These are phyloP conservation scores for Nannizziopsis barbatae DNA, from an alignment of 2,329 filamentous ascomycete species.

Conservation along the genomic window DNA sequence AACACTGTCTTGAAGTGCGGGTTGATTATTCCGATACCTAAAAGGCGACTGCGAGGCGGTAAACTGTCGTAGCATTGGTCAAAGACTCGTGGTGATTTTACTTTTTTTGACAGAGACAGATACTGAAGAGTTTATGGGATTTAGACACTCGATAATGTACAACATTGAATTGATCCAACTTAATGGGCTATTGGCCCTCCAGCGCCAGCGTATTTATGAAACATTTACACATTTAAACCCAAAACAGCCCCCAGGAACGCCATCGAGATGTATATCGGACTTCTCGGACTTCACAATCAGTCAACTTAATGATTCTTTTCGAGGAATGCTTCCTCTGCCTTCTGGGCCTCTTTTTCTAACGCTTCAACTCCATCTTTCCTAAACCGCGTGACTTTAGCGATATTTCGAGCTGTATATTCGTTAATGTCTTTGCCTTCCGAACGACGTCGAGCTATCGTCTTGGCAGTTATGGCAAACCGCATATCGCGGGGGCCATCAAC, in stretches of 20 bases:
- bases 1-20: too few relatives aligned
- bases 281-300: constrained; percentile 26
- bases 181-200: too few relatives aligned
- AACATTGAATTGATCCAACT: too few relatives aligned
- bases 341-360: constrained; percentile 51
- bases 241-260: not conserved
- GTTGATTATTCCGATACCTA: too few relatives aligned
- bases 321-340: constrained; percentile 40
- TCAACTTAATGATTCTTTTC: constrained; percentile 19
- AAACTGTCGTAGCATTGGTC: too few relatives aligned
- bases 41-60: too few relatives aligned
- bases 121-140: too few relatives aligned
- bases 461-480: constrained; percentile 87
- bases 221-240: too few relatives aligned
- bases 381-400: constrained; percentile 71
- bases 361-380: constrained; percentile 54
- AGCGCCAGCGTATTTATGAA: too few relatives aligned
- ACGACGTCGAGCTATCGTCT: constrained; percentile 57
- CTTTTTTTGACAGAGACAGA: too few relatives aligned
- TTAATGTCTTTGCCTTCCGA: constrained; percentile 48
- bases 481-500: constrained; percentile 91
- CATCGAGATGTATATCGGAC: not conserved
- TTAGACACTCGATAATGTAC: too few relatives aligned
- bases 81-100: too few relatives aligned
- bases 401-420: constrained; percentile 64